Conservation (phyloP, 805 yeast species). For the Starmerella lactis-condensi region DNA sequence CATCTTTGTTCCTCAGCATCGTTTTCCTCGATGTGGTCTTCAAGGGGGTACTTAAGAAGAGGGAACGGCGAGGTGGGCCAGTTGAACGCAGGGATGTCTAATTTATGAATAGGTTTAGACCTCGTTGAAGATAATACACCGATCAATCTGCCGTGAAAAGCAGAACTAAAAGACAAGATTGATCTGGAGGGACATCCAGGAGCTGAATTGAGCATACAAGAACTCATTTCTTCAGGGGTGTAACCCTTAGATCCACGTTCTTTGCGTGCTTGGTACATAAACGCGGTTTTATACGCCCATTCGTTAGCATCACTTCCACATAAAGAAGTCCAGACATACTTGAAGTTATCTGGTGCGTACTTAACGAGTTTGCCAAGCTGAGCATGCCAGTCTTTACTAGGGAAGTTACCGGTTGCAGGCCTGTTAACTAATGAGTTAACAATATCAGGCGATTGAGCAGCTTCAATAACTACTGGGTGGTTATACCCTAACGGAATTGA, state of each 20-base stretch:
- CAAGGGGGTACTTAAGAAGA: conserved; percentile 65
- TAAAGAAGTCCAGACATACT: conserved; percentile 57
- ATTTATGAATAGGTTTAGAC: conserved; percentile 86
- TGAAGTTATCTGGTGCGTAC: conserved; percentile 64
- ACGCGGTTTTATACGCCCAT: conserved; percentile 75
- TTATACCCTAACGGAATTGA: conserved; percentile 75
- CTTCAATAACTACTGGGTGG: conserved; percentile 54
- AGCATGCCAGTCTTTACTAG: conserved; percentile 38
- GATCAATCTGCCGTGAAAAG: conserved; percentile 89
- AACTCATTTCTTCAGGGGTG: conserved; percentile 44
- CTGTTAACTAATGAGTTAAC: conserved; percentile 57
- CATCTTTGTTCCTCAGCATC: conserved; percentile 65
- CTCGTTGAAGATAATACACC: conserved; percentile 83
- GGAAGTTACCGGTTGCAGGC: conserved; percentile 73
- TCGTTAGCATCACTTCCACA: conserved; percentile 83
- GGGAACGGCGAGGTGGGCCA: conserved; percentile 98
- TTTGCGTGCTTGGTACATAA: conserved; percentile 55
- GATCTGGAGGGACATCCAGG: conserved; percentile 86
- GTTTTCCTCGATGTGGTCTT: conserved; percentile 43
- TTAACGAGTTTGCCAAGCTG: conserved; percentile 42
- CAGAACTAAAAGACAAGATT: conserved; percentile 66
- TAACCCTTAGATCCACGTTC: conserved; percentile 52
- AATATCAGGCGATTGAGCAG: conserved; percentile 54
- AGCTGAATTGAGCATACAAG: conserved; percentile 62
- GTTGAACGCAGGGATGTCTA: conserved; percentile 71